These are phyloP conservation scores for Fraxinus sp. DNA, from an alignment of 305 asterid genomes.

Conservation along the genomic window DNA sequence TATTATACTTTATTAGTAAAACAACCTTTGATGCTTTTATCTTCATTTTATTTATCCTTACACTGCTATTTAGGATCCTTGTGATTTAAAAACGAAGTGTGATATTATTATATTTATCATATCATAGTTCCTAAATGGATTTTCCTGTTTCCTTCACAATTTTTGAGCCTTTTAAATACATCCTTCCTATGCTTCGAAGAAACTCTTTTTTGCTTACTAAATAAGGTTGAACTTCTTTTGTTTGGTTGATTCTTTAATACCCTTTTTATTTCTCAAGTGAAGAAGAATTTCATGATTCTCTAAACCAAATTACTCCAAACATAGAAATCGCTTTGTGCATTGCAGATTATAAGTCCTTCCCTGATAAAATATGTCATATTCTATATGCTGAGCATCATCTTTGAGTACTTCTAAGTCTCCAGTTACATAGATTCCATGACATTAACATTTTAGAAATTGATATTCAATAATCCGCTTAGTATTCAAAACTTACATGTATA, in stretches of 20 bases:
- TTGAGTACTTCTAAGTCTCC: neutral
- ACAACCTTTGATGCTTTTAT: neutral
- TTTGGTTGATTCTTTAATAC: conserved; percentile 1
- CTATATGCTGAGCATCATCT: neutral
- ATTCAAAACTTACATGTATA: neutral
- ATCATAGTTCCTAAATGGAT: neutral
- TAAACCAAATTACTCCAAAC: conserved; percentile 2
- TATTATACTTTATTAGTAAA: neutral
- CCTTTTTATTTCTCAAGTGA: neutral
- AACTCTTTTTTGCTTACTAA: neutral
- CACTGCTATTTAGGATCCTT: neutral
- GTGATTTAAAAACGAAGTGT: neutral
- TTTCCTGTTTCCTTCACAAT: neutral
- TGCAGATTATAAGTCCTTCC: neutral
- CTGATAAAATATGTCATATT: neutral
- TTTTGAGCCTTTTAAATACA: neutral
- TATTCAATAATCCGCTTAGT: neutral
- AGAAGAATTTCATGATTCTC: neutral
- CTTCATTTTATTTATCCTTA: neutral
- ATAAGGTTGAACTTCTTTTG: neutral
- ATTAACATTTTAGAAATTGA: neutral
- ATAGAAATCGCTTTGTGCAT: neutral
- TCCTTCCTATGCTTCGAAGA: neutral
- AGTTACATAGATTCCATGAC: neutral
- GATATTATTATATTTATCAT: neutral